Conservation (phyloP, 2,329 filamentous ascomycete species). For the Hypoxylon sp. region DNA sequence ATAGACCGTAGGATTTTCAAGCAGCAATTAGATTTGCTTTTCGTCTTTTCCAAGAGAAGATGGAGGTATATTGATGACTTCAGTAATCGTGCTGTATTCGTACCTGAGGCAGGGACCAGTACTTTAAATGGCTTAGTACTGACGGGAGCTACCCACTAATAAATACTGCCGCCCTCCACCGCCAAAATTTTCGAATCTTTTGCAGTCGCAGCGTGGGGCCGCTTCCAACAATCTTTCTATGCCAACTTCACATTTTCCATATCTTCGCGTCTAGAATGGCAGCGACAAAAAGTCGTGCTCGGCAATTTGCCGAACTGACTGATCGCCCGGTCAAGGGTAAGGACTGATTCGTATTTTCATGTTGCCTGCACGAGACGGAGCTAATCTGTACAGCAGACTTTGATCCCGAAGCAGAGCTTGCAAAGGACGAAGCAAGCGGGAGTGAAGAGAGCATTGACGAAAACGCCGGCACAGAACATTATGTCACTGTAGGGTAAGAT, state of each 20-base stretch:
- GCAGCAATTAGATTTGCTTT: too few relatives aligned
- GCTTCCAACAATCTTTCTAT: background rate
- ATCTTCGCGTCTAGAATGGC: conserved; percentile 51
- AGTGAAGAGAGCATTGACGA: conserved; percentile 61
- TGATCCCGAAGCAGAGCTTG: conserved; percentile 76
- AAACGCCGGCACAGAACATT: conserved; percentile 81
- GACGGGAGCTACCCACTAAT: conserved; percentile 4
- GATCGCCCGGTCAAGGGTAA: conserved; percentile 69
- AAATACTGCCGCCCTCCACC: conserved; percentile 56
- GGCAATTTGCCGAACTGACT: conserved; percentile 68
- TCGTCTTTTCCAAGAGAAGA: too few relatives aligned
- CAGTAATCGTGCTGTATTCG: too few relatives aligned
- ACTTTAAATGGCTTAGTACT: too few relatives aligned
- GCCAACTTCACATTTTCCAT: background rate
- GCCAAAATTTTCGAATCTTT: conserved; percentile 58
- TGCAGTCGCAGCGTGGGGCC: conserved; percentile 28
- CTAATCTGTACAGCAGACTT: conserved; percentile 65
- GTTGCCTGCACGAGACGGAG: background rate
- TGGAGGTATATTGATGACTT: too few relatives aligned
- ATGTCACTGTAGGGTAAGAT: conserved; percentile 73
- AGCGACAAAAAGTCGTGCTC: conserved; percentile 61
- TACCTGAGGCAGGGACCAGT: too few relatives aligned
- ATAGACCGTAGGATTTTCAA: too few relatives aligned
- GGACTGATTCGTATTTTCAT: conserved; percentile 5
- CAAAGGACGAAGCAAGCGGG: conserved; percentile 62